A percentile compares a stretch with the other conserved stretches of the same genome.
phyloP scores from a whole-genome alignment of 805 yeast species.

The Pichia cabralensis region DNA sequence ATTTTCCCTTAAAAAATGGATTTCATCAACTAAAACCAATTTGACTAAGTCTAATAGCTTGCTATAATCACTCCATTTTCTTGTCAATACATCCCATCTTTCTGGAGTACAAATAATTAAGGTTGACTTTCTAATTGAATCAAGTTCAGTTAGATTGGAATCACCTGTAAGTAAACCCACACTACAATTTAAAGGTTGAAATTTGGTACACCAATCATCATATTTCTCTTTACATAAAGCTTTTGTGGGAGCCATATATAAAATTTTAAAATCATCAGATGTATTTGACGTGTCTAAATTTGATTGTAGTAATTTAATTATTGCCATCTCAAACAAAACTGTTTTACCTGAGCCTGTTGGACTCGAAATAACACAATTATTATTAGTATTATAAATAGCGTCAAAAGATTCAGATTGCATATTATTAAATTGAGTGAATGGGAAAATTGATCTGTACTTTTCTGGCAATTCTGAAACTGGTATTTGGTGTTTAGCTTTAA shows the following conservation, averaged over 20 bases:
- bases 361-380: constrained; percentile 90
- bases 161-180: constrained; percentile 90
- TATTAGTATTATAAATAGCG: constrained; percentile 81
- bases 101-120: constrained; percentile 85
- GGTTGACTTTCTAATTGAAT: constrained; percentile 69
- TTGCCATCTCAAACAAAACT: constrained; percentile 75
- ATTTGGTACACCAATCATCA: constrained; percentile 67
- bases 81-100: constrained; percentile 95
- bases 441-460: constrained; percentile 26
- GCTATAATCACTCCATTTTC: constrained; percentile 81
- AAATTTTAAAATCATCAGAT: constrained; percentile 68
- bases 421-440: constrained; percentile 42
- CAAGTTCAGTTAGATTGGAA: constrained; percentile 77
- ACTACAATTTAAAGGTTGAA: constrained; percentile 74
- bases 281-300: constrained; percentile 34
- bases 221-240: constrained; percentile 95
- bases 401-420: constrained; percentile 87
- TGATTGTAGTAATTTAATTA: constrained; percentile 33
- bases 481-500: neutral
- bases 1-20: constrained; percentile 90
- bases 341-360: constrained; percentile 98
- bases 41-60: constrained; percentile 76
- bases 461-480: constrained; percentile 25
- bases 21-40: constrained; percentile 86
- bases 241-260: constrained; percentile 87